Base-by-base conservation (phyloP, 1,284 basidiomycete genomes). In the Fomitiporia mediterranea region DNA sequence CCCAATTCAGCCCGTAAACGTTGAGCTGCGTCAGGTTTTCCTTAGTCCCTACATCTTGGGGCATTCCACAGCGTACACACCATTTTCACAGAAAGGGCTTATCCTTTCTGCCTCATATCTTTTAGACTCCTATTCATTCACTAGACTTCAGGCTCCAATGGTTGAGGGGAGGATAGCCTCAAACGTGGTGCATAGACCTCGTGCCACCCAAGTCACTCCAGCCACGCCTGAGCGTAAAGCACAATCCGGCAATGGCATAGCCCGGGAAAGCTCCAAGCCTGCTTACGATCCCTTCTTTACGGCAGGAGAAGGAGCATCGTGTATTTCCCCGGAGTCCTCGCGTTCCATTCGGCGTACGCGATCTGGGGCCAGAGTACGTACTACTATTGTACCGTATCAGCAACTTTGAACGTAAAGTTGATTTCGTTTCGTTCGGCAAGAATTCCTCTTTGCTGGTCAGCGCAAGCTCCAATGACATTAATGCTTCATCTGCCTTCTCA, bases 251-350 rank as follows among this genome's bases (percentile, higher is more conserved):
- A 23, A n/a, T 40, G 40, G 37, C 19, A 28, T 30, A 32, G 30
- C 47, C 13, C 35, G 23, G 19, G 23, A 30, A 15, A 46, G 32
- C 32, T 50, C 47, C 2, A 32, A 35, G 32, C 27, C 39, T 21
- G 37, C 39, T 27, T 55, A 9, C 11, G 46, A 49, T 13, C 50
- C 54, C 11, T 47, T 54, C 19, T 34, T 42, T 42, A 55, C 35
- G 28, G 47, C 54, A 15, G 46, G 50, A 5, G 47, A 55, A 5
- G 21, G 30, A 42, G 23, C 11, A 11, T n/a, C 30, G 5, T 15
- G n/a, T n/a, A 17, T 35, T 8, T 43, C 51, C 34, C 51, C 51
- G 15, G 53, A 28, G 2, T n/a, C 8, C 21, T 47, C 43, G 0
- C 44, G 19, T 9, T 17, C 28, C 28, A 32, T 37, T 11, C 35